These are phyloP conservation scores for Polytrichum commune DNA, from an alignment of 225 moss, liverwort and hornwort species.

Conservation along the genomic window DNA sequence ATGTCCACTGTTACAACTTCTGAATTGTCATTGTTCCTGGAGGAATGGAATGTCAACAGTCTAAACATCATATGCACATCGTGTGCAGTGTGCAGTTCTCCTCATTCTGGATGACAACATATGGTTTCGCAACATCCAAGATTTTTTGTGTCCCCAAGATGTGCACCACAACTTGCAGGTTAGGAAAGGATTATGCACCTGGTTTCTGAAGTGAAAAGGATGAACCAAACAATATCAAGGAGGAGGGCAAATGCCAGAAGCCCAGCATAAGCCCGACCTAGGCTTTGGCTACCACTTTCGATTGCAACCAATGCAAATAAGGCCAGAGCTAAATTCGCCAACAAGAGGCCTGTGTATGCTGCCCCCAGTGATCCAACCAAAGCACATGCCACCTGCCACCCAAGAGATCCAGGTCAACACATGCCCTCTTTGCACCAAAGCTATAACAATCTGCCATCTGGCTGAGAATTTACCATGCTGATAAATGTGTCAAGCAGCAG, in stretches of 20 bases:
- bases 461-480: neutral
- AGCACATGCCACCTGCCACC: constrained; percentile 68
- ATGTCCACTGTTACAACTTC: too few species aligned
- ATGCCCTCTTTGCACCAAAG: neutral
- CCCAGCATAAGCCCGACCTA: constrained; percentile 81
- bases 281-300: constrained; percentile 84
- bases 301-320: constrained; percentile 97
- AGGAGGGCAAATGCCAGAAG: constrained; percentile 66
- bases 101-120: too few species aligned
- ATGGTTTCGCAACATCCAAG: too few species aligned
- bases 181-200: constrained; percentile 37
- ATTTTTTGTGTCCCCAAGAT: too few species aligned
- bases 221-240: constrained; percentile 87
- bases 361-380: constrained; percentile 92
- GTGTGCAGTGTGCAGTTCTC: too few species aligned
- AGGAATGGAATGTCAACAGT: too few species aligned
- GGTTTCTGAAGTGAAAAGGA: constrained; percentile 73
- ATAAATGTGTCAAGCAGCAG: neutral
- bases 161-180: too few species aligned
- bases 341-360: constrained; percentile 65
- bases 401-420: neutral
- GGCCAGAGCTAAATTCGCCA: constrained; percentile 91
- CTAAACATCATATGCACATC: too few species aligned
- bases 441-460: neutral
- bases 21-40: too few species aligned